Percentiles rank a stretch among this genome's conserved stretches.
These are phyloP conservation scores for Dioscorea alata DNA, from an alignment of 106 monocot genomes.

Conservation along the genomic window DNA sequence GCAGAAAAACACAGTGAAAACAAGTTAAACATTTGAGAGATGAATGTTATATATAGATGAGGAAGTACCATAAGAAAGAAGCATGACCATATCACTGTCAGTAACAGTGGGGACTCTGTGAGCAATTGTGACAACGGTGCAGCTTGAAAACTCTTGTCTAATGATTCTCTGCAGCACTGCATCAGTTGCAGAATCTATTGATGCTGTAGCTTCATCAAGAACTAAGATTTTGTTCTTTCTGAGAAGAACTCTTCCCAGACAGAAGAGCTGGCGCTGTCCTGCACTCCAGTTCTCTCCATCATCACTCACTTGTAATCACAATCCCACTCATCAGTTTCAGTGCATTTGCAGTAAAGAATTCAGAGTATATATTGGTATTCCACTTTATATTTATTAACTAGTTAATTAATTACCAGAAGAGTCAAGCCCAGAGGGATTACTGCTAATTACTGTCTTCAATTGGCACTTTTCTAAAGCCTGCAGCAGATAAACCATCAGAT, in stretches of 20 bases:
- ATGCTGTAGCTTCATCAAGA: constrained; percentile 14
- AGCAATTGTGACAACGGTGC: constrained; percentile 13
- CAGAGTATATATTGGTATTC: not conserved
- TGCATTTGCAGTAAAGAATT: not conserved
- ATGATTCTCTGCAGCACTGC: constrained; percentile 6
- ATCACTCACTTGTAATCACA: constrained; percentile 6
- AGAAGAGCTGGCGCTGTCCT: constrained; percentile 10
- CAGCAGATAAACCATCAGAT: not conserved
- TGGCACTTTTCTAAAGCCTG: constrained; percentile 9
- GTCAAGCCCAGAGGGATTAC: not conserved
- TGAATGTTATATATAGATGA: not conserved
- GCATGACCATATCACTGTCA: constrained; percentile 14
- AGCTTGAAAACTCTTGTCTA: constrained; percentile 8
- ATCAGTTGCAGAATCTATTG: not conserved
- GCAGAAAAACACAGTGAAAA: not conserved
- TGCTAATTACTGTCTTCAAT: not conserved
- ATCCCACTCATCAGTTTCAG: not conserved
- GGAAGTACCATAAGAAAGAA: constrained; percentile 10
- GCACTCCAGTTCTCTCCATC: constrained; percentile 15
- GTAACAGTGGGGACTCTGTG: constrained; percentile 11
- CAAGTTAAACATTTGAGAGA: not conserved
- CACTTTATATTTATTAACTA: not conserved
- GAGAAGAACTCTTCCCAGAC: not conserved
- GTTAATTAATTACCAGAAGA: constrained; percentile 2
- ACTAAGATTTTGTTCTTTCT: constrained; percentile 9